phyloP scores from a whole-genome alignment of 2,329 filamentous ascomycete genomes.

The Aspergillus aculeatinus region DNA sequence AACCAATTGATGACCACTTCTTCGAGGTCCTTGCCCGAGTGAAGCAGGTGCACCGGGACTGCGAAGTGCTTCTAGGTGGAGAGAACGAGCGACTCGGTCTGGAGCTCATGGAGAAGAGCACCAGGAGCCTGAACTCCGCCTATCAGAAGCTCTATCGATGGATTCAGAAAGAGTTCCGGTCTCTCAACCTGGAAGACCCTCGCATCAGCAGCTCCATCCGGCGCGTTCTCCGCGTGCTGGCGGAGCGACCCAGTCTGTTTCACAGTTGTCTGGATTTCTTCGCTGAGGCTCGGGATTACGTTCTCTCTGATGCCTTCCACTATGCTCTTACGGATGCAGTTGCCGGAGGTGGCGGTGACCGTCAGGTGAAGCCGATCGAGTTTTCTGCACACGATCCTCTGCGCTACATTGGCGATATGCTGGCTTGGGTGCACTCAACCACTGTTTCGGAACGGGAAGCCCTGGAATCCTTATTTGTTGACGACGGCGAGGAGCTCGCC shows the following conservation, averaged over 20 bases:
- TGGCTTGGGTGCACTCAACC: conserved; percentile 93
- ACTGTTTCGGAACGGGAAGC: conserved; percentile 92
- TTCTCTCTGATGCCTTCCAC: conserved; percentile 86
- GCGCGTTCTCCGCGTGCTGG: conserved; percentile 78
- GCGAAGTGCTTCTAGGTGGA: conserved; percentile 81
- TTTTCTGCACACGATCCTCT: conserved; percentile 88
- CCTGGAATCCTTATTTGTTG: conserved; percentile 85
- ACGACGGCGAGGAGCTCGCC: conserved; percentile 83
- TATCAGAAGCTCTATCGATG: conserved; percentile 96
- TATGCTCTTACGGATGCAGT: conserved; percentile 75
- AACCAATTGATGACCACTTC: conserved; percentile 82
- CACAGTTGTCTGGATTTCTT: conserved; percentile 93
- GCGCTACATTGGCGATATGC: conserved; percentile 93
- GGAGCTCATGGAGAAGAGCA: conserved; percentile 88
- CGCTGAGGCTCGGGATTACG: conserved; percentile 81
- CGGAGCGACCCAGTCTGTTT: conserved; percentile 85
- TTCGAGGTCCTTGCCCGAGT: conserved; percentile 74
- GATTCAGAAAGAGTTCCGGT: conserved; percentile 91
- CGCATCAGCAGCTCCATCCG: conserved; percentile 85
- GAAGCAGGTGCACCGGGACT: conserved; percentile 85
- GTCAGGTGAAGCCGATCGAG: conserved; percentile 82
- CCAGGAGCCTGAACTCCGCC: conserved; percentile 79
- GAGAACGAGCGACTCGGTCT: conserved; percentile 85
- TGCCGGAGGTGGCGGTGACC: conserved; percentile 58
- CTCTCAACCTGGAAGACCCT: conserved; percentile 87